Evolutionary conservation across 495 filamentous ascomycete genomes (phyloP).

Genomic region (Cetradonia linearis): DNA sequence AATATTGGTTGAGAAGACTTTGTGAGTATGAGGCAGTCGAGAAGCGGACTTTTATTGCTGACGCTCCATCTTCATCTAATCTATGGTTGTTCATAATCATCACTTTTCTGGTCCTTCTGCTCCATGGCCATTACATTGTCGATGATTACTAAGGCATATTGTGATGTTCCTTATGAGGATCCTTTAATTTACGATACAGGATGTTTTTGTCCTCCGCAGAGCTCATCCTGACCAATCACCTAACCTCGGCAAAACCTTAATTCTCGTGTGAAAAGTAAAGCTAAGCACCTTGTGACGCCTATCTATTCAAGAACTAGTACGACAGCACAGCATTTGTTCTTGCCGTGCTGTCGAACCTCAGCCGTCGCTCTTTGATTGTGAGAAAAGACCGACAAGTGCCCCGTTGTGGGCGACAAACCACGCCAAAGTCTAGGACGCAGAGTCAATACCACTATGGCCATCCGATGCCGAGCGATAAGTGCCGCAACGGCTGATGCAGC

Average conservation of each 20-base stretch:
- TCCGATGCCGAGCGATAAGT: neutral
- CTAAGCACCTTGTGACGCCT: neutral
- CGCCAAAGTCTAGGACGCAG: neutral
- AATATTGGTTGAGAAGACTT: neutral
- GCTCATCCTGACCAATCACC: neutral
- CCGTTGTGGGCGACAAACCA: neutral
- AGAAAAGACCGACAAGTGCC: neutral
- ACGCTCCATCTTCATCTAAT: neutral
- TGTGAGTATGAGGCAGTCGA: neutral
- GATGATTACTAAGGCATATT: neutral
- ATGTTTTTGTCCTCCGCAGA: no score
- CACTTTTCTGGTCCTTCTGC: neutral
- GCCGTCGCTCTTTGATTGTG: neutral
- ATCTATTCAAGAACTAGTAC: neutral
- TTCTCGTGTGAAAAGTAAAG: neutral
- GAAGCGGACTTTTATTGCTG: neutral
- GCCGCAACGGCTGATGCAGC: constrained; percentile 3
- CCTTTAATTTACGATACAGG: neutral
- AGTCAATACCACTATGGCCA: neutral
- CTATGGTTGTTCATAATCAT: neutral
- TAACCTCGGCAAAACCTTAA: neutral
- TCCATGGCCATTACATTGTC: neutral
- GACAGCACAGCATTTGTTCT: neutral
- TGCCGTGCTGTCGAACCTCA: neutral
- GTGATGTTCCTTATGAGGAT: no score